Percentiles rank a stretch among this genome's conserved stretches.
Evolutionary conservation across 305 asterid species (phyloP).

Genomic region (Fraxinus paxiana): DNA sequence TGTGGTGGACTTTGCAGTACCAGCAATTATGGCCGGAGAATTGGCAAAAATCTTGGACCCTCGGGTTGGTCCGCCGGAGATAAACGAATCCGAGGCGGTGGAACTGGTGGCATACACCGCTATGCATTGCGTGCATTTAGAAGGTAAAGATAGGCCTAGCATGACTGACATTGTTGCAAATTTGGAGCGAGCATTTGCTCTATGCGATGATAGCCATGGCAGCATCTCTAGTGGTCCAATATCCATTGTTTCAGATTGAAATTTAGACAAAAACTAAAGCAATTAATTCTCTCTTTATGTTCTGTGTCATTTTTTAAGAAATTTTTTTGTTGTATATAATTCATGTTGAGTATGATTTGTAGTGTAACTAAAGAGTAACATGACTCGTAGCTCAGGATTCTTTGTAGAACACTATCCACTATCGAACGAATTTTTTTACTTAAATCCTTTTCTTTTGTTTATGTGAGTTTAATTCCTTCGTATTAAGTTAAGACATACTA

Average conservation of each 20-base stretch:
- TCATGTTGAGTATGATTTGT: slow-evolving; percentile 23
- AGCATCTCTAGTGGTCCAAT: slow-evolving; percentile 68
- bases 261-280: neutral
- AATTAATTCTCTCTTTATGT: slow-evolving; percentile 5
- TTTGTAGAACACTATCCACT: slow-evolving; percentile 26
- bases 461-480: neutral
- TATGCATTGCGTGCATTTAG: slow-evolving; percentile 83
- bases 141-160: slow-evolving; percentile 81
- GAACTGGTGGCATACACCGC: slow-evolving; percentile 86
- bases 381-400: slow-evolving; percentile 26
- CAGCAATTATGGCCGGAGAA: slow-evolving; percentile 67
- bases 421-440: neutral
- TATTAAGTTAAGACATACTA: neutral
- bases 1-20: slow-evolving; percentile 67
- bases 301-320: neutral
- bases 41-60: slow-evolving; percentile 47
- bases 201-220: slow-evolving; percentile 71
- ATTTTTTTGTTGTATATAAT: neutral
- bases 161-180: slow-evolving; percentile 75
- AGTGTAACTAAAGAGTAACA: slow-evolving; percentile 30
- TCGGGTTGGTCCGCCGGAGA: slow-evolving; percentile 57
- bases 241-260: slow-evolving; percentile 64
- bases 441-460: neutral
- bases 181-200: slow-evolving; percentile 71
- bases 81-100: slow-evolving; percentile 65